Percentiles rank a stretch among this genome's conserved stretches.
phyloP scores from a whole-genome alignment of 257 asterid species.

The Anisodus tanguticus region DNA sequence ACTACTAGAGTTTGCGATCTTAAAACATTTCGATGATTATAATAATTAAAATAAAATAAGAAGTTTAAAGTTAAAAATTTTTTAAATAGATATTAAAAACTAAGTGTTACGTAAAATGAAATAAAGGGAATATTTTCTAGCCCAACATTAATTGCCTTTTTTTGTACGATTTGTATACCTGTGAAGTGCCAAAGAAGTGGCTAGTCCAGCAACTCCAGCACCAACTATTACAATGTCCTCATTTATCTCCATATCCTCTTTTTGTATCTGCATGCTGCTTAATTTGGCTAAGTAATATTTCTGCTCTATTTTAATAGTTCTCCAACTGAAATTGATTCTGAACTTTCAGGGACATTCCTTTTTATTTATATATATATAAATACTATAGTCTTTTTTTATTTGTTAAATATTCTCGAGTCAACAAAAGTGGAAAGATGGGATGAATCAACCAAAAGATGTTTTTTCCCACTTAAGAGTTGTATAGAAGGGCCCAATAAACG shows the following conservation, averaged over 20 bases:
- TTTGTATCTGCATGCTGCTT: not conserved
- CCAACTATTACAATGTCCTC: slow-evolving; percentile 49
- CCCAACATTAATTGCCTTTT: too few relatives aligned
- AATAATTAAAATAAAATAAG: too few relatives aligned
- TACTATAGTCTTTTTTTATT: too few relatives aligned
- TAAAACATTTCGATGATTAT: not conserved
- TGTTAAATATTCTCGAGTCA: too few relatives aligned
- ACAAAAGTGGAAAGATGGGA: too few relatives aligned
- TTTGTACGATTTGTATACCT: slow-evolving; percentile 30
- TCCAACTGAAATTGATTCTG: not conserved
- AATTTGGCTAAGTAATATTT: not conserved
- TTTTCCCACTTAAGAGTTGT: too few relatives aligned
- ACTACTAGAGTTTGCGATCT: not conserved
- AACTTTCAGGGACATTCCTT: not conserved
- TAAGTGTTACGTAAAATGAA: too few relatives aligned
- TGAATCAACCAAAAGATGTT: too few relatives aligned
- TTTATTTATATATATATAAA: too few relatives aligned
- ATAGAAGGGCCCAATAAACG: too few relatives aligned
- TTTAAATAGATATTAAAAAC: too few relatives aligned
- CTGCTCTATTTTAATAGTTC: not conserved
- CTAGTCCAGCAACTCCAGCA: slow-evolving; percentile 54
- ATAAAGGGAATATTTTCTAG: not conserved
- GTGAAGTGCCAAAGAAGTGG: slow-evolving; percentile 50
- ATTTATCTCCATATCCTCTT: slow-evolving; percentile 26
- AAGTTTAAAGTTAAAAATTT: too few relatives aligned